Conservation (phyloP, 345 rosid genomes). For the Iberis pinnata region DNA sequence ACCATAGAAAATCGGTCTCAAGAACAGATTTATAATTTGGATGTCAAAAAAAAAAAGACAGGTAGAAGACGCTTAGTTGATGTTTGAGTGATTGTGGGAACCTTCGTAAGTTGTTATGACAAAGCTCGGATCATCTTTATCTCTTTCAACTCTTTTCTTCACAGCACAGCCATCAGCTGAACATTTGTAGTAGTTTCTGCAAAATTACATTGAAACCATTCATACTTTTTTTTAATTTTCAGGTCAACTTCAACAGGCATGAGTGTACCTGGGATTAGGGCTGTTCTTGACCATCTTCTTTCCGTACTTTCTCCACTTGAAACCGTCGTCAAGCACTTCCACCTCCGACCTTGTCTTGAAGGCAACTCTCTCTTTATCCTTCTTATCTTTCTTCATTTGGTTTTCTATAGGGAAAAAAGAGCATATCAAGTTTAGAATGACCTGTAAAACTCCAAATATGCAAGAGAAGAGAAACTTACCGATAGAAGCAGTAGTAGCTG, state of each 20-base stretch:
- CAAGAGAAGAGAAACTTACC: slow-evolving; percentile 29
- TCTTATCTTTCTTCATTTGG: slow-evolving; percentile 33
- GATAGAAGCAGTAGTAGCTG: slow-evolving; percentile 17
- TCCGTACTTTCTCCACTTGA: slow-evolving; percentile 94
- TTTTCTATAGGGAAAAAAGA: slow-evolving; percentile 7
- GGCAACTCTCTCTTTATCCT: slow-evolving; percentile 56
- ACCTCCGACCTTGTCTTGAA: slow-evolving; percentile 73
- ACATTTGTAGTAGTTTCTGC: slow-evolving; percentile 83
- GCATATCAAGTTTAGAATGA: slow-evolving; percentile 3
- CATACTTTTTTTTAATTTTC: background rate
- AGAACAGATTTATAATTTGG: slow-evolving; percentile 9
- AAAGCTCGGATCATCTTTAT: slow-evolving; percentile 54
- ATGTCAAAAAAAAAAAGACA: too few species aligned
- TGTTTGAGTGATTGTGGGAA: slow-evolving; percentile 52
- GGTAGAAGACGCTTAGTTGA: too few species aligned
- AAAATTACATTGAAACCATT: slow-evolving; percentile 13
- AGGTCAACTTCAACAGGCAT: slow-evolving; percentile 15
- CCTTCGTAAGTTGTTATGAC: slow-evolving; percentile 89
- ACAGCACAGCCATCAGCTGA: slow-evolving; percentile 68
- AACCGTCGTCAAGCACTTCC: slow-evolving; percentile 85
- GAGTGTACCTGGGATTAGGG: slow-evolving; percentile 93
- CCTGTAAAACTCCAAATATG: background rate
- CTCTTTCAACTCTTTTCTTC: slow-evolving; percentile 92
- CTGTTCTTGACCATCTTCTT: slow-evolving; percentile 96
- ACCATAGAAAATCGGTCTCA: slow-evolving; percentile 8